Evolutionary conservation across 768 basidiomycete species (phyloP).

Genomic region (Serpula lacrymans): DNA sequence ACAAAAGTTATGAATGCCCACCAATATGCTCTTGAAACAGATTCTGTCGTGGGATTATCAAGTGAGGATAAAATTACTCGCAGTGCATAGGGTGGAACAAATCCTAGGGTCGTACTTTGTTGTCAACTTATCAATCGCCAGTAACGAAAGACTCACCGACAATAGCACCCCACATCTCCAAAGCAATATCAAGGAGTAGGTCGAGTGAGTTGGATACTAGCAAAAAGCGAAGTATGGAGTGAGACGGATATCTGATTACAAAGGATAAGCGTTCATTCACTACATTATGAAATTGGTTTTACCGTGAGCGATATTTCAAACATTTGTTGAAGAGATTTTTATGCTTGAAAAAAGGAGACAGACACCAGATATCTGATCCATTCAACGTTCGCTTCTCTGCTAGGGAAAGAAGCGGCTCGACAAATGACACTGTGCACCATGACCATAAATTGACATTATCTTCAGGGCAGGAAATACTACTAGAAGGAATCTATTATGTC

Average conservation of each 20-base stretch:
- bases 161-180: slow-evolving; percentile 60
- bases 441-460: slow-evolving; percentile 62
- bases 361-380: slow-evolving; percentile 52
- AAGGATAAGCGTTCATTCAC: slow-evolving; percentile 2
- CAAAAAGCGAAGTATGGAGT: slow-evolving; percentile 60
- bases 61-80: slow-evolving; percentile 57
- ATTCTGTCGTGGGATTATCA: slow-evolving; percentile 35
- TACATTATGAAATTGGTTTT: slow-evolving; percentile 9
- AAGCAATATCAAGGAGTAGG: slow-evolving; percentile 52
- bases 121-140: slow-evolving; percentile 2
- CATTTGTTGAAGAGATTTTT: slow-evolving; percentile 65
- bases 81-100: slow-evolving; percentile 63
- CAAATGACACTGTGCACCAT: slow-evolving; percentile 63
- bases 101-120: slow-evolving; percentile 42
- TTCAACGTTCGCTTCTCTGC: slow-evolving; percentile 46
- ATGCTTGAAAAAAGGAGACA: slow-evolving; percentile 68
- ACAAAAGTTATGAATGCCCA: slow-evolving; percentile 61
- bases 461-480: slow-evolving; percentile 53
- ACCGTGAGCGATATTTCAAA: slow-evolving; percentile 48
- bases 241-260: slow-evolving; percentile 43
- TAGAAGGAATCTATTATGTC: slow-evolving; percentile 44
- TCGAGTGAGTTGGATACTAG: slow-evolving; percentile 67
- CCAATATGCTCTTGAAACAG: slow-evolving; percentile 46
- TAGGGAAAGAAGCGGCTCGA: slow-evolving; percentile 57
- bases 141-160: slow-evolving; percentile 33